Evolutionary conservation across 495 filamentous ascomycete species (phyloP), one percentile per base, ranked within the genome.

Genomic region (Penicillium cosmopolitanum): DNA sequence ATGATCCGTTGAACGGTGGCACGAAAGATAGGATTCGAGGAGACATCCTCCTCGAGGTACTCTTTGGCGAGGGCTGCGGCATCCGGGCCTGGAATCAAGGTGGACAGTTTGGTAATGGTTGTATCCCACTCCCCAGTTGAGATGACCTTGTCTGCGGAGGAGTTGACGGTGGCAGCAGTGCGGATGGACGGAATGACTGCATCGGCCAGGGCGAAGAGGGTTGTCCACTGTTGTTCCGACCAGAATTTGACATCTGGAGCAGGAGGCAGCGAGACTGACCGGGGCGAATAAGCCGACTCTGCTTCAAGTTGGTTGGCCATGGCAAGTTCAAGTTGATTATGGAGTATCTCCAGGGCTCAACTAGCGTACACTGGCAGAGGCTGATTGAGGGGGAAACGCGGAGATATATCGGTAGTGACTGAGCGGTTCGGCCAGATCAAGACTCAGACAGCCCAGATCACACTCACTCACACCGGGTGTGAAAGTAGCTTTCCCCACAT

Each of bases 121-220:
- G 63, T 58, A 44, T 79, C 66, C 51, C 72, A 76, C 18, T 78
- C 70, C 3, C 71, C 61, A 4, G 66, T 53, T n/a, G 75, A 62
- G 25, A 83, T 61, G 50, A 74, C 67, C 59, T 72, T 76, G 36
- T 68, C 63, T 0, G 63, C 56, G 0, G 60, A 51, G 43, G 69
- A 72, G 55, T 66, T 66, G 50, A 58, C 36, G 6, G 61, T 57
- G 16, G 63, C 61, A 23, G 69, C 50, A 40, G 73, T 65, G 40
- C 72, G 72, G 55, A 86, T 77, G 1, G 78, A 79, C 6, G 84
- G 83, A 23, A 87, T 75, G 31, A 86, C 66, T 0, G 82, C 77
- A 59, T 86, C 83, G 31, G 80, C 79, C 5, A 87, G 69, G 0
- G 83, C 74, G 62, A 85, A 70, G 3, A 87, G 70, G 0, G 77